Evolutionary conservation across 2,329 filamentous ascomycete genomes (phyloP).

Genomic region (Coniochaeta sp.): DNA sequence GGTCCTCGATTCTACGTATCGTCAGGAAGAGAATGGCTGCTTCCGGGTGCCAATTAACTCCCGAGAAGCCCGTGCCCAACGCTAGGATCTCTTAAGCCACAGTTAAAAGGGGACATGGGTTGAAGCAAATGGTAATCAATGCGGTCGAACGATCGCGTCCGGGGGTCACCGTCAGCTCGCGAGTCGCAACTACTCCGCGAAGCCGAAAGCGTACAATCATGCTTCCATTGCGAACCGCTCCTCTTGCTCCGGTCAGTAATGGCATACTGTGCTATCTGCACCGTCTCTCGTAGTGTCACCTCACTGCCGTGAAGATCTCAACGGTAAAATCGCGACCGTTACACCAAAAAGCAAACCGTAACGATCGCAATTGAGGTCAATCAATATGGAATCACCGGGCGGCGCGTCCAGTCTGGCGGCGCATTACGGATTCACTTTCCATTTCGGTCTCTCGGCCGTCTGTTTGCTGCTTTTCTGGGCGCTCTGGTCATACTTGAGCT

Average conservation of each 20-base stretch:
- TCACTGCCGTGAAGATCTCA: not conserved
- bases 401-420: not conserved
- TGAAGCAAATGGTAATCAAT: not conserved
- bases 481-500: constrained; percentile 5
- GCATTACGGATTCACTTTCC: not conserved
- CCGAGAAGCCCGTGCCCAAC: not conserved
- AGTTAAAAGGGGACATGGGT: not conserved
- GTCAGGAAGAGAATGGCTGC: not conserved
- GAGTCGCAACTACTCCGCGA: not conserved
- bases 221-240: not conserved
- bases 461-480: not conserved
- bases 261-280: not conserved
- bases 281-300: not conserved
- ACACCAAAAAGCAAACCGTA: not conserved
- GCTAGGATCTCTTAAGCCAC: not conserved
- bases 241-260: not conserved
- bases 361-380: not conserved
- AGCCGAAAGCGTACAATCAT: not conserved
- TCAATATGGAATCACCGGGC: not conserved
- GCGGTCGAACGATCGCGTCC: not conserved
- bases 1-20: too few species aligned
- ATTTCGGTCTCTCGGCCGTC: not conserved
- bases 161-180: not conserved
- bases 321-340: not conserved
- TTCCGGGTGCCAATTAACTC: not conserved